Evolutionary conservation across 2,329 filamentous ascomycete genomes (phyloP), one percentile per base, ranked within the genome.

Genomic region (Colletotrichum lindemuthianum): DNA sequence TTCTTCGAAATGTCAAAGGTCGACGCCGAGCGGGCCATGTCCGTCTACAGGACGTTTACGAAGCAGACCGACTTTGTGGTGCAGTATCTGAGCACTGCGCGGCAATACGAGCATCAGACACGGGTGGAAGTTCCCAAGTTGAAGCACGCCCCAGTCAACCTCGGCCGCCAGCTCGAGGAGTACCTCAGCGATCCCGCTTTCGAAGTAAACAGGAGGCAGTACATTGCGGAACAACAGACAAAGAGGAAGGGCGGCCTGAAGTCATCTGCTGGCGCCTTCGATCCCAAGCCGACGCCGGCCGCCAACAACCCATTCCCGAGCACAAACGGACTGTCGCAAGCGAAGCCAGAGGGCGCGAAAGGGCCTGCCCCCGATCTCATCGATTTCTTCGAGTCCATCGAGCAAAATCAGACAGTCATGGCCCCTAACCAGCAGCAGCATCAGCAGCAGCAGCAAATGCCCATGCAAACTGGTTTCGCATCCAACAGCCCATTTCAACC

Each of bases 1-100:
- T 99, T 98, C 78, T 99, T 99, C 72, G 96, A 99, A 80, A 95
- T 99, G 91, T 97, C 96, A 54, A 92, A 92, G 73, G 86, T 92
- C 33, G 96, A 99, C 77, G 96, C 96, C 64, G 93, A 97, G 76
- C 88, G 94, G 68, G 93, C 96, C 61, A 88, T 99, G 79, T 86
- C 89, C 66, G 95, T 99, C 67, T 99, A 99, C 79, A 92, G 94
- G 74, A 91, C 86, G 13, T 99, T 99, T 73, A 93, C 93, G 13
- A 91, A 88, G 72, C 94, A 97, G 76, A 99, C 96, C 7, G 94
- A 98, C 71, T 88, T 90, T 69, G 95, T 98, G 1, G 95, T 99
- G 13, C 89, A 93, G 71, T 99, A 95, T 73, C 86, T 99, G 49
- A 90, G 90, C 70, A 85, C 95, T 47, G 96, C 96, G 48, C 88